Conservation (phyloP, 106 monocot genomes). For the Phalaenopsis aphrodite region DNA sequence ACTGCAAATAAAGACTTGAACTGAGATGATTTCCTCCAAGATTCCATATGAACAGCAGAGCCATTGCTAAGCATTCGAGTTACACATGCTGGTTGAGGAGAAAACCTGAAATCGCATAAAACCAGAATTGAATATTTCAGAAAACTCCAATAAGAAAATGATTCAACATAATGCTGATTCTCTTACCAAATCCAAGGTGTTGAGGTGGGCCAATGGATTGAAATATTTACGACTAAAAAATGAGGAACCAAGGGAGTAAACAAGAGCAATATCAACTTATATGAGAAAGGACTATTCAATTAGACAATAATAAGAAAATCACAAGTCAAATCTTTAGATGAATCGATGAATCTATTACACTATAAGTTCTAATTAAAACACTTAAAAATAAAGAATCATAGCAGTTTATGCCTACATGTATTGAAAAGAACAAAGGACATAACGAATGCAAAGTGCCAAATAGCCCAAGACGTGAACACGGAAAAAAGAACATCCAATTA, state of each 20-base stretch:
- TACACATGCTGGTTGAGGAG: conserved; percentile 17
- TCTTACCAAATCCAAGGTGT: neutral
- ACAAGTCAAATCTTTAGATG: too few relatives aligned
- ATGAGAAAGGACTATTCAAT: neutral
- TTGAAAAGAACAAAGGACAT: neutral
- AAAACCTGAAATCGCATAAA: conserved; percentile 22
- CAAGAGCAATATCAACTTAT: neutral
- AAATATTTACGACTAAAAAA: neutral
- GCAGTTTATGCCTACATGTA: neutral
- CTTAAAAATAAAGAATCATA: neutral
- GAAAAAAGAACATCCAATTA: too few relatives aligned
- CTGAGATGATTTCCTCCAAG: conserved; percentile 14
- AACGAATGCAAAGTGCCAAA: neutral
- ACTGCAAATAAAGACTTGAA: conserved; percentile 26
- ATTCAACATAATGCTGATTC: neutral
- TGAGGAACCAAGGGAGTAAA: neutral
- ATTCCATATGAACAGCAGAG: conserved; percentile 15
- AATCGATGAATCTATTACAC: too few relatives aligned
- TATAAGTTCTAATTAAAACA: neutral
- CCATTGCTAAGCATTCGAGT: conserved; percentile 18
- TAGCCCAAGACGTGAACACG: neutral
- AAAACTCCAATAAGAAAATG: neutral
- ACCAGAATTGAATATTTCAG: neutral
- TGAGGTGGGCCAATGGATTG: neutral
- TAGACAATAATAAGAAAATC: neutral